A percentile compares a stretch with the other conserved stretches of the same genome.
Evolutionary conservation across 1,284 basidiomycete genomes (phyloP).

Genomic region (Trichosporon inkin): DNA sequence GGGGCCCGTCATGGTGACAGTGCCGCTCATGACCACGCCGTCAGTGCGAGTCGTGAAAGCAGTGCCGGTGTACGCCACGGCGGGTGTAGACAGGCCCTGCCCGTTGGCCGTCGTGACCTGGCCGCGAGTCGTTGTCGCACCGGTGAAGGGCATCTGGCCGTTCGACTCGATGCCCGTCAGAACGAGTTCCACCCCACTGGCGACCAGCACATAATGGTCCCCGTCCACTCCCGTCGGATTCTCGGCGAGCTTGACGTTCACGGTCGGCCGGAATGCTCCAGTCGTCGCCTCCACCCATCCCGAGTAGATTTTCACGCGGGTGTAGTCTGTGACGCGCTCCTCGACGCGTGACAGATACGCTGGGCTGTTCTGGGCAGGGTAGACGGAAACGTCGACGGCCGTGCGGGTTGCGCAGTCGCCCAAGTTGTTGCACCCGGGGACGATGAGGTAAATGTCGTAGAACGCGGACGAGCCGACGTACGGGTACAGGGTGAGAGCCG

Average conservation of each 20-base stretch:
- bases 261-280: conserved; percentile 64
- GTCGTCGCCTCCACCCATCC: conserved; percentile 74
- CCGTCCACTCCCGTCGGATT: conserved; percentile 61
- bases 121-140: conserved; percentile 41
- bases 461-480: conserved; percentile 81
- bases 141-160: conserved; percentile 25
- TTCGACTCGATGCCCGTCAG: conserved; percentile 52
- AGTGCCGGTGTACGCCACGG: background rate
- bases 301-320: conserved; percentile 64
- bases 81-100: background rate
- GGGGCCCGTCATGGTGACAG: background rate
- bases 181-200: conserved; percentile 69
- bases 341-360: conserved; percentile 67
- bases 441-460: conserved; percentile 77
- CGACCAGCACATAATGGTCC: conserved; percentile 71
- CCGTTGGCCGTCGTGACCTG: conserved; percentile 9
- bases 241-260: conserved; percentile 65
- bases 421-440: conserved; percentile 79
- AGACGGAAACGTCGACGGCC: conserved; percentile 74
- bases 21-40: conserved; percentile 6
- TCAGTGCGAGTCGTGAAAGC: background rate
- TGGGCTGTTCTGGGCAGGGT: conserved; percentile 64
- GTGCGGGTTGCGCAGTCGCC: conserved; percentile 78
- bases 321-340: conserved; percentile 68
- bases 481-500: conserved; percentile 82